Evolutionary conservation across 1,284 basidiomycete genomes (phyloP).

Genomic region (Trichosporon sp.): DNA sequence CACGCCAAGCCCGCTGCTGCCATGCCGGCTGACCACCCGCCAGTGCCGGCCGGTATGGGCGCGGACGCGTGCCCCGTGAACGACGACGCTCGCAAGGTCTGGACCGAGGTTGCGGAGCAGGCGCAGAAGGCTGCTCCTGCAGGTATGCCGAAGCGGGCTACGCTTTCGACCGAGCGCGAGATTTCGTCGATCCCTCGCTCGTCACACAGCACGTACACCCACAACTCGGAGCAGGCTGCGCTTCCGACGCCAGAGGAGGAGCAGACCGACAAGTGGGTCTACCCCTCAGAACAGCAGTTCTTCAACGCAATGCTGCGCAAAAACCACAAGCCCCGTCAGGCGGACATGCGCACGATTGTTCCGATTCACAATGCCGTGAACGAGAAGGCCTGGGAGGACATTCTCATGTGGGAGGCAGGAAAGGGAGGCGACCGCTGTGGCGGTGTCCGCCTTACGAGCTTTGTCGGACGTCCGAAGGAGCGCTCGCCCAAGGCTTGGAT

Average conservation of each 20-base stretch:
- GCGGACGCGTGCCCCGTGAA: slow-evolving; percentile 66
- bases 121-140: slow-evolving; percentile 36
- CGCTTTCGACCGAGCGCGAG: slow-evolving; percentile 58
- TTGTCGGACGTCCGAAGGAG: slow-evolving; percentile 51
- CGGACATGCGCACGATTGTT: slow-evolving; percentile 91
- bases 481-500: slow-evolving; percentile 73
- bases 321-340: slow-evolving; percentile 66
- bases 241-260: slow-evolving; percentile 48
- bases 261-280: slow-evolving; percentile 72
- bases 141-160: slow-evolving; percentile 21
- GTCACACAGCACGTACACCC: slow-evolving; percentile 12
- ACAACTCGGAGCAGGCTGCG: slow-evolving; percentile 16
- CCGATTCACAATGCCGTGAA: slow-evolving; percentile 99
- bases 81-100: slow-evolving; percentile 50
- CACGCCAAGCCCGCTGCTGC: not conserved
- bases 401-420: slow-evolving; percentile 82
- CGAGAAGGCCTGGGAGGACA: slow-evolving; percentile 87
- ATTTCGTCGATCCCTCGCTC: slow-evolving; percentile 79
- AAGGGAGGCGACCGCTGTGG: slow-evolving; percentile 74
- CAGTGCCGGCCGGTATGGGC: slow-evolving; percentile 16
- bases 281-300: slow-evolving; percentile 97
- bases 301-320: slow-evolving; percentile 92
- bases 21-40: slow-evolving; percentile 19
- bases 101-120: slow-evolving; percentile 35
- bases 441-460: slow-evolving; percentile 53